Conservation (phyloP, 768 basidiomycete genomes). For the Kwoniella botswanensis region DNA sequence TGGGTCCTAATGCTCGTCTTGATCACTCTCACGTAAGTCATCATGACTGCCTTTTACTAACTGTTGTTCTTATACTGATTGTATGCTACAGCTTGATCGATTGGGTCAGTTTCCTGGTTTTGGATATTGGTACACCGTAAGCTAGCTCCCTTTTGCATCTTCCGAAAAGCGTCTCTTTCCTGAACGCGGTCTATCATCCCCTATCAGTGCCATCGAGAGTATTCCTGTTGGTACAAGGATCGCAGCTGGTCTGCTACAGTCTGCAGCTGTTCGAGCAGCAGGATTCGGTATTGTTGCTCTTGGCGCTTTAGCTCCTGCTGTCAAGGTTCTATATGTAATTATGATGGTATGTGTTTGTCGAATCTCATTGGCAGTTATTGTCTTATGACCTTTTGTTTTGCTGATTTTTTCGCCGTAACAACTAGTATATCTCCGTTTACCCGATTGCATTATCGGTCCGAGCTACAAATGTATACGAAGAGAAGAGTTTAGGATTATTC, state of each 20-base stretch:
- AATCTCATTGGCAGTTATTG: background rate
- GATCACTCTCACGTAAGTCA: conserved; percentile 69
- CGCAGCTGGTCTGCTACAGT: conserved; percentile 77
- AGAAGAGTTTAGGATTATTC: conserved; percentile 84
- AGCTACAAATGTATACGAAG: conserved; percentile 78
- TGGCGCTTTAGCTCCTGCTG: conserved; percentile 78
- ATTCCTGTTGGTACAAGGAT: conserved; percentile 76
- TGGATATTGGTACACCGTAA: conserved; percentile 78
- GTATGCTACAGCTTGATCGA: conserved; percentile 68
- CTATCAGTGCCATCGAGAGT: conserved; percentile 62
- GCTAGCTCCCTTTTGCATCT: conserved; percentile 21
- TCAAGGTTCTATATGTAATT: conserved; percentile 83
- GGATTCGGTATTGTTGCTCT: conserved; percentile 82
- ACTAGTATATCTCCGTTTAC: conserved; percentile 33
- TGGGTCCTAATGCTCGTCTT: conserved; percentile 83
- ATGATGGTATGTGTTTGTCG: conserved; percentile 80
- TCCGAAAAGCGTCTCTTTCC: background rate
- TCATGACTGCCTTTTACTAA: background rate
- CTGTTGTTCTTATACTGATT: conserved; percentile 4
- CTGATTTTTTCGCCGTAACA: no score
- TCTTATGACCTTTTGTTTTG: background rate
- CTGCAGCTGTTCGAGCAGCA: conserved; percentile 76
- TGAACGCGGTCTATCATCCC: background rate
- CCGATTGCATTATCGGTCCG: conserved; percentile 67
- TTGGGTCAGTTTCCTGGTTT: conserved; percentile 85